Conservation (phyloP, 306 rosid genomes). For the Castanopsis chinensis region DNA sequence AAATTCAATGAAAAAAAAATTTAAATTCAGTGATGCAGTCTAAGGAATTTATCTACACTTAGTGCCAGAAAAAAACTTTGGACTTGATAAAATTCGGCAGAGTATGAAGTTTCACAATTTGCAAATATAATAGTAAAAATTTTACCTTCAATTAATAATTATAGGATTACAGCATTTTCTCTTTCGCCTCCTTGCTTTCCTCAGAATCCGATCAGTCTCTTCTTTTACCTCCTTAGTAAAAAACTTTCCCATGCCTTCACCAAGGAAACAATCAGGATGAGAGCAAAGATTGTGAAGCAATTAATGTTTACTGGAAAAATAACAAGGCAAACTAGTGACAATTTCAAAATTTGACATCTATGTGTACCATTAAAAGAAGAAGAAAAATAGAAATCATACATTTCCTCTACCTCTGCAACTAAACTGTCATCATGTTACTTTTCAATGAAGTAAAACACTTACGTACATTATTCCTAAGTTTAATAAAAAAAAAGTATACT, state of each 20-base stretch:
- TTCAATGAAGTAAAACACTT: conserved; percentile 9
- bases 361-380: neutral
- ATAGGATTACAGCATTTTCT: conserved; percentile 60
- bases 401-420: neutral
- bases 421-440: neutral
- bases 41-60: neutral
- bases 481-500: neutral
- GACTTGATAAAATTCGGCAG: conserved; percentile 12
- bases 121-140: neutral
- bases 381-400: neutral
- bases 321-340: neutral
- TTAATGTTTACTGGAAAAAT: neutral
- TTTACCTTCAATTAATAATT: conserved; percentile 63
- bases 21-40: neutral
- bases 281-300: conserved; percentile 24
- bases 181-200: conserved; percentile 84
- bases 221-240: conserved; percentile 54
- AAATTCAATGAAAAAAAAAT: neutral
- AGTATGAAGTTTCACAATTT: neutral
- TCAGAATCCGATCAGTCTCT: conserved; percentile 72
- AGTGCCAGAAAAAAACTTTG: neutral
- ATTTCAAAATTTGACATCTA: neutral
- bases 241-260: conserved; percentile 37
- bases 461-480: neutral
- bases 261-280: conserved; percentile 20